Evolutionary conservation across 345 rosid genomes (phyloP), one percentile per base, ranked within the genome.

Genomic region (Rhodamnia rubescens): DNA sequence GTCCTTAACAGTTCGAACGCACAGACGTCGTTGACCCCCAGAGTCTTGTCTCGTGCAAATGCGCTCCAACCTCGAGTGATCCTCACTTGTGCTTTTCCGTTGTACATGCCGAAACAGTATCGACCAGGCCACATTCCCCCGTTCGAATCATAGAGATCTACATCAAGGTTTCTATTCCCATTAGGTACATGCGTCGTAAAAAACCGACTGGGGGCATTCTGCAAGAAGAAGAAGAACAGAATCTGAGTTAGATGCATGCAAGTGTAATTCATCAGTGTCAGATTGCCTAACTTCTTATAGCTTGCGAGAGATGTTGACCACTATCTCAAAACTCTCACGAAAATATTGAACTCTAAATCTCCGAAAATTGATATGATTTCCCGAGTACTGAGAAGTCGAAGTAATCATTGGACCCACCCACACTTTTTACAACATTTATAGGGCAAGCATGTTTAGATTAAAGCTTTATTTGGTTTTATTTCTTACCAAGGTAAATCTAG

Each of bases 21-120:
- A 74, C 88, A 86, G 64, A 86, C 64, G 56, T 88, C 88, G 26
- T 87, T 85, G 42, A 84, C 49, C 18, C 13, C 29, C 61, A 88
- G 27, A 40, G 20, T 6, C 27, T 88, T 81, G 52, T 83, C 86
- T 51, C 40, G 54, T 6, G 24, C 90, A 84, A 88, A 86, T 22
- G 21, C 44, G 51, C 42, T 84, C 90, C 90, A 88, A 69, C 88
- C 85, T 52, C 29, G 3, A 24, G 11, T 0, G 6, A 86, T 20
- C 51, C 26, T 59, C n/a, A 26, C 82, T 13, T 51, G 14, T 13
- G 53, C 15, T 51, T 11, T 51, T 51, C 18, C 42, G 47, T 26
- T 11, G 20, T 26, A 29, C n/a, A 16, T 32, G 8, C 42, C 21
- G 18, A 74, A 27, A 32, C 20, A 10, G 36, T 49, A 84, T 61